Evolutionary conservation across 345 rosid genomes (phyloP).

Genomic region (Acer saccharum): DNA sequence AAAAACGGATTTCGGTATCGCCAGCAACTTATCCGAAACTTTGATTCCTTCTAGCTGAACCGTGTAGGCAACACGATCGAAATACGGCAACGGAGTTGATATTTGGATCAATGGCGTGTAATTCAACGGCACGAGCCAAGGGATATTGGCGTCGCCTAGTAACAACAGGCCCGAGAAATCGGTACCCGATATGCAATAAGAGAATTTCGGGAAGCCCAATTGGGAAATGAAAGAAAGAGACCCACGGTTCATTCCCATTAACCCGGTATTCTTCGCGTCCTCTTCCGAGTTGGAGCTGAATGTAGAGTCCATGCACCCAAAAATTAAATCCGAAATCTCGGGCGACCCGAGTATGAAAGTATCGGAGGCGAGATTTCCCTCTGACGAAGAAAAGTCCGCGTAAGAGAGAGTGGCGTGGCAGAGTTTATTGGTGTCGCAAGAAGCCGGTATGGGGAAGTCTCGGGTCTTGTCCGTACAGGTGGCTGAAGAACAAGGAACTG

Average conservation of each 20-base stretch:
- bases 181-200: constrained; percentile 80
- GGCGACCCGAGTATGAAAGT: constrained; percentile 57
- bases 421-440: constrained; percentile 71
- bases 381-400: constrained; percentile 86
- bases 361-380: constrained; percentile 83
- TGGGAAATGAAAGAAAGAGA: constrained; percentile 82
- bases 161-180: constrained; percentile 74
- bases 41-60: constrained; percentile 86
- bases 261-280: constrained; percentile 67
- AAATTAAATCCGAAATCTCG: constrained; percentile 47
- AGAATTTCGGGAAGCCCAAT: constrained; percentile 78
- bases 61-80: constrained; percentile 88
- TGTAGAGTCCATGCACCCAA: constrained; percentile 88
- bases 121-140: constrained; percentile 57
- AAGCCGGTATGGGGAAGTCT: constrained; percentile 79
- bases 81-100: constrained; percentile 71
- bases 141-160: constrained; percentile 76
- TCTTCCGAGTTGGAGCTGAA: constrained; percentile 70
- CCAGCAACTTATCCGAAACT: constrained; percentile 56
- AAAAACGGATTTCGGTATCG: constrained; percentile 60
- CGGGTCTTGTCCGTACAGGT: constrained; percentile 66
- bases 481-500: constrained; percentile 68
- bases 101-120: constrained; percentile 79
- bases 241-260: constrained; percentile 94
- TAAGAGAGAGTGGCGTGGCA: constrained; percentile 83